Evolutionary conservation across 2,329 filamentous ascomycete genomes (phyloP), one percentile per base, ranked within the genome.

Genomic region (Hymenoscyphus scutula): DNA sequence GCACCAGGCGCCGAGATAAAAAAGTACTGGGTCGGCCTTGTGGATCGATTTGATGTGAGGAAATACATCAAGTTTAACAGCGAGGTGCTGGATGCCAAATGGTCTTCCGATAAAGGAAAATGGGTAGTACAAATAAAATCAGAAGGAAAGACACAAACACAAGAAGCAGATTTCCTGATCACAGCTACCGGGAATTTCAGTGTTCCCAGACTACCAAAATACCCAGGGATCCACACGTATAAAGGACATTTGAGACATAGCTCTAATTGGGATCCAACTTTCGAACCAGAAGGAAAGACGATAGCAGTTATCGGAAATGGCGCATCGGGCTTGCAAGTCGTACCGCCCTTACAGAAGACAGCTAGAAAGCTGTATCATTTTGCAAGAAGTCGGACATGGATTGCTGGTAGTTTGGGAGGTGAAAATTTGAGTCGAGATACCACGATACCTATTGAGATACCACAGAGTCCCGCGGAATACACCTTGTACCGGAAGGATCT

Each of bases 121-220:
- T 91, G 89, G 89, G 48, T 54, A 59, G 58, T 61, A 65, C 3
- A 27, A 56, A 4, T 68, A 57, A 62, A 59, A 54, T 34, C 8
- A 32, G 51, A 32, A 3, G 51, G 51, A 30, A 30, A 10, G 7
- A 70, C 73, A 0, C 75, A 75, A 2, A 65, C 75, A 67, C 79
- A 84, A 27, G 77, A 80, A 34, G 79, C 82, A 3, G 87, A 90
- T 65, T 82, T 88, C 56, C 73, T 90, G 0, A 76, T 90, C 32
- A 85, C 83, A 0, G 86, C 86, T 0, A 83, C 87, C 32, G 88
- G 88, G 0, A 79, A 84, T 34, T 90, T 90, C 74, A 89, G 89
- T 68, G 81, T 80, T 10, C 89, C 85, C 85, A 84, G 82, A 62
- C 73, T 88, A 0, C 87, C 87, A 0, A 75, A 85, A 37, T 86